Percentiles rank a stretch among this genome's conserved stretches.
Conservation (phyloP, 371 early-diverging fungal genomes). For the Entomophthora muscae region DNA sequence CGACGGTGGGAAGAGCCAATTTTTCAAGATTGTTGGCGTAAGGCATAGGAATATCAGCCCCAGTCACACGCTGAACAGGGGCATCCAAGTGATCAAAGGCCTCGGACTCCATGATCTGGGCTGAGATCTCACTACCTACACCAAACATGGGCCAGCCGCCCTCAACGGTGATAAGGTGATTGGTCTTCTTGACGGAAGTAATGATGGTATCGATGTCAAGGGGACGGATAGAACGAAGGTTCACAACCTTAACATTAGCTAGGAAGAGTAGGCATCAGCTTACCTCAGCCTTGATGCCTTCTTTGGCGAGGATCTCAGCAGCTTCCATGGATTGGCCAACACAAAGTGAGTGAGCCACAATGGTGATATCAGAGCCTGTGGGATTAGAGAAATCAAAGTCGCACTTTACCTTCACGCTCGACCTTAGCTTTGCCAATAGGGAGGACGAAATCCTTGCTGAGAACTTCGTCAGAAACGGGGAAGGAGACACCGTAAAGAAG, state of each 20-base stretch:
- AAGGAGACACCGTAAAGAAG: slow-evolving; percentile 90
- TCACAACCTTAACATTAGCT: slow-evolving; percentile 58
- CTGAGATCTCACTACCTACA: slow-evolving; percentile 93
- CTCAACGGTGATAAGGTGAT: slow-evolving; percentile 93
- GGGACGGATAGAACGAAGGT: slow-evolving; percentile 95
- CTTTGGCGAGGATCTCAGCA: slow-evolving; percentile 70
- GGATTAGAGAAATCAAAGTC: slow-evolving; percentile 9
- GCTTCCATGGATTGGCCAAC: slow-evolving; percentile 86
- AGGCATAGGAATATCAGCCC: slow-evolving; percentile 97
- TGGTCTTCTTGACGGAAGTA: slow-evolving; percentile 92
- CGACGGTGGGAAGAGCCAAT: slow-evolving; percentile 73
- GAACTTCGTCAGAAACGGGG: slow-evolving; percentile 63
- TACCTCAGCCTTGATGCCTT: slow-evolving; percentile 60
- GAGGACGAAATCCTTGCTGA: slow-evolving; percentile 75
- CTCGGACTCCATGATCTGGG: slow-evolving; percentile 89
- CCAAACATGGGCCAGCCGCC: slow-evolving; percentile 96
- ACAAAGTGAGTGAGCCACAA: slow-evolving; percentile 88
- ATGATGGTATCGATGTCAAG: slow-evolving; percentile 89
- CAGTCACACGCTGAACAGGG: slow-evolving; percentile 88
- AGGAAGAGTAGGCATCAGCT: not conserved
- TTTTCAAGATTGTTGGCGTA: slow-evolving; percentile 94
- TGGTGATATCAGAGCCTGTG: slow-evolving; percentile 72
- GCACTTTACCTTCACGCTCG: slow-evolving; percentile 60
- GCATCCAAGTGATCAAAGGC: slow-evolving; percentile 93
- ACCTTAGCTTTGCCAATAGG: slow-evolving; percentile 96